Base-by-base conservation (phyloP, 371 early-diverging fungal species). In the Rhizomucor pusillus region DNA sequence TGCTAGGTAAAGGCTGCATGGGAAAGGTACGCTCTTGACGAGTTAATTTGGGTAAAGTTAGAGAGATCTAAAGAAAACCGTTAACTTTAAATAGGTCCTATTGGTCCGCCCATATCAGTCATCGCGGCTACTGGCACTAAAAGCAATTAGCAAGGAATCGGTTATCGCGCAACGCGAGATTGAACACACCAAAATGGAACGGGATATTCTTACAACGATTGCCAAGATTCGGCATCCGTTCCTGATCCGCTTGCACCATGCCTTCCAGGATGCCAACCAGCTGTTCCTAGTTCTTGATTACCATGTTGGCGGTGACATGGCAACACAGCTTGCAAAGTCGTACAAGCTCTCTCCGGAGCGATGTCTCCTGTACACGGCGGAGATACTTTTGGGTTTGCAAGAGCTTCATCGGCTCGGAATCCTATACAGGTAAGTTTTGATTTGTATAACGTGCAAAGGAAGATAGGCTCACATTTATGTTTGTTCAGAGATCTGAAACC, bases 71-170 rank as follows among this genome's bases (percentile, higher is more conserved):
- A 12, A 33, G 37, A 10, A 23, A n/a, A 2, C 6, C 7, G 19
- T 39, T 9, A 37, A 19, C 12, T 3, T 5, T 39, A 29, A 18
- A 43, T 20, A 95, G 56, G 74, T 99, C 13, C 92, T 92, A 74
- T 89, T 99, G 69, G 96, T 99, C 11, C 91, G 82, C 84, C 25
- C 51, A 23, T 44, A 77, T 43, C 56, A 47, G 16, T 58, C 73
- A 24, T 57, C 65, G 1, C 79, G 86, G 34, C 73, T 91, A 18
- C 90, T 90, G 52, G 99, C 98, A 9, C 84, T 99, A 62, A 99
- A 99, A 71, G 94, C 96, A 0, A 79, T 99, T 24, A 94, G 92
- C 69, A 99, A 99, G 72, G 90, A 91, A 57, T 86, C 83, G 43
- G 90, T 98, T 33, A 80, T 92, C 40, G 82, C 89, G 59, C 85